phyloP scores from a whole-genome alignment of 805 yeast genomes.

The Wickerhamiella domercqiae region DNA sequence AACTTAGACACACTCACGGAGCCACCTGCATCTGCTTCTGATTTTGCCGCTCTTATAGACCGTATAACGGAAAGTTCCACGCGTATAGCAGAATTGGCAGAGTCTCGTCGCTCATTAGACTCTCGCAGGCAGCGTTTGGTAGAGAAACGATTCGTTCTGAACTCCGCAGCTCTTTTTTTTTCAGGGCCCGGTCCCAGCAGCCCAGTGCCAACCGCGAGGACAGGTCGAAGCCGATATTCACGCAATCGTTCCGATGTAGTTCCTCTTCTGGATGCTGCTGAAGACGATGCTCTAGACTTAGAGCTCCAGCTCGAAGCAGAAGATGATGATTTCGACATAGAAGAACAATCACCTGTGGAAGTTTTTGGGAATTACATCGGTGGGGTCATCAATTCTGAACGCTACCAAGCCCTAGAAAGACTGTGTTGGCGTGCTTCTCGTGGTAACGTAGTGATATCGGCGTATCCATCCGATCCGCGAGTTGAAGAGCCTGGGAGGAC shows the following conservation, averaged over 20 bases:
- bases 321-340: conserved; percentile 12
- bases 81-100: conserved; percentile 52
- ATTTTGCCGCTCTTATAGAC: conserved; percentile 53
- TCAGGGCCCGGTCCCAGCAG: conserved; percentile 8
- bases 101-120: conserved; percentile 49
- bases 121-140: conserved; percentile 44
- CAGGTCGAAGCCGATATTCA: background rate
- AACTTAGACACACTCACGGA: conserved; percentile 4
- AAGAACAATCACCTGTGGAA: conserved; percentile 12
- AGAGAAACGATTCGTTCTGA: conserved; percentile 53
- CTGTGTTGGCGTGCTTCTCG: conserved; percentile 86
- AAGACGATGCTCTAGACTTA: conserved; percentile 1
- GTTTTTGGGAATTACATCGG: conserved; percentile 34
- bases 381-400: conserved; percentile 67
- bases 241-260: background rate
- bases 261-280: background rate
- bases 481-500: conserved; percentile 41
- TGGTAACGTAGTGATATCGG: conserved; percentile 74
- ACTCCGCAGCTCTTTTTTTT: conserved; percentile 31
- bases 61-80: conserved; percentile 53
- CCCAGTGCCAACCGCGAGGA: background rate
- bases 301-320: conserved; percentile 1
- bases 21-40: conserved; percentile 29
- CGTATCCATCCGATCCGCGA: conserved; percentile 48
- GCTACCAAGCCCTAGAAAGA: conserved; percentile 55